phyloP scores from a whole-genome alignment of 495 filamentous ascomycete species.

The Usnea hakonensis region DNA sequence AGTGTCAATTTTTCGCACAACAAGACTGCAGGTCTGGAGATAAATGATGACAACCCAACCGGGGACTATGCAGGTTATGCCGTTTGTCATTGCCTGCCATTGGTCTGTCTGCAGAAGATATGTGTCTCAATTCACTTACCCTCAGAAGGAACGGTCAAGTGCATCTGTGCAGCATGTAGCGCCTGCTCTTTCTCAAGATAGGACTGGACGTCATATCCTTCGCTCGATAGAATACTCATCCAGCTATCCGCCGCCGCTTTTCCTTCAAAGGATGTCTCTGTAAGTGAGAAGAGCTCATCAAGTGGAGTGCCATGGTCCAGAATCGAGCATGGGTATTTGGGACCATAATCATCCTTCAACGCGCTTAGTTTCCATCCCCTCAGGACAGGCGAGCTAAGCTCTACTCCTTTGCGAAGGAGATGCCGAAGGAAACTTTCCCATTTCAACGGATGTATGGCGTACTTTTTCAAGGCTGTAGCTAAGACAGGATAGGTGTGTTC shows the following conservation, averaged over 20 bases:
- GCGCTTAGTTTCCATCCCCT: too few relatives aligned
- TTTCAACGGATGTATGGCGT: background rate
- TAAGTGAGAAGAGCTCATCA: background rate
- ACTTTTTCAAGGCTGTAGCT: background rate
- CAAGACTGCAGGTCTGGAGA: too few relatives aligned
- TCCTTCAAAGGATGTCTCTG: background rate
- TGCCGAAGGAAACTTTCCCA: background rate
- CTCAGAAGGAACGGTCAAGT: background rate
- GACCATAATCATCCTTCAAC: background rate
- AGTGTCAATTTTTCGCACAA: too few relatives aligned
- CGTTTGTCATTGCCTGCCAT: too few relatives aligned
- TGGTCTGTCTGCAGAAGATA: too few relatives aligned
- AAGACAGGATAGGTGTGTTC: background rate
- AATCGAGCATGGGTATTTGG: background rate
- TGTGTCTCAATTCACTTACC: background rate
- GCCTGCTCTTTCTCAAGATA: slow-evolving; percentile 1
- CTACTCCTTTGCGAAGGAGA: background rate
- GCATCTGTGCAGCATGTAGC: background rate
- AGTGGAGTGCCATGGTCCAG: background rate
- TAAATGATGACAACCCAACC: too few relatives aligned
- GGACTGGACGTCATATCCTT: background rate
- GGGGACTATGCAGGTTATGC: too few relatives aligned
- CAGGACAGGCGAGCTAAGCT: background rate
- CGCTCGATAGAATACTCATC: background rate
- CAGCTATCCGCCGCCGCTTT: background rate